These are phyloP conservation scores for Podospora pseudocomata DNA, from an alignment of 495 filamentous ascomycete genomes.

Conservation along the genomic window DNA sequence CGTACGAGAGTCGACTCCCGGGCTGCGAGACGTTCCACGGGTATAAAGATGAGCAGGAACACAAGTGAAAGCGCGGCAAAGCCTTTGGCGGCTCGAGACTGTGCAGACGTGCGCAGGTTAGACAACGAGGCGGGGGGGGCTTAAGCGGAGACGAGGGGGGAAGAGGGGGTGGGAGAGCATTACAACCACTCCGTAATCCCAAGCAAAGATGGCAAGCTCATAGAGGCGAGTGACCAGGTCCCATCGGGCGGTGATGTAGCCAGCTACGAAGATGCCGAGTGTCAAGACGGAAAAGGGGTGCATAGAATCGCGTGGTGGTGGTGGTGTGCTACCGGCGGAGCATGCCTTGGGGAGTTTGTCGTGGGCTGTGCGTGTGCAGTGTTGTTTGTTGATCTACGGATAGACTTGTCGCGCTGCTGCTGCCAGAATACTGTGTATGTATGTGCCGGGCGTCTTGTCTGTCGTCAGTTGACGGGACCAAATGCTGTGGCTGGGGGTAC, in stretches of 20 bases:
- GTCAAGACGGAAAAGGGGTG: conserved; percentile 93
- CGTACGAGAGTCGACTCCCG: conserved; percentile 45
- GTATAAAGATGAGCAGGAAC: conserved; percentile 45
- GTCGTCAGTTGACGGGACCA: background rate
- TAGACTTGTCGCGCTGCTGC: background rate
- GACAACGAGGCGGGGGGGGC: background rate
- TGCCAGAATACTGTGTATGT: background rate
- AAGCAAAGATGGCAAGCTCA: conserved; percentile 94
- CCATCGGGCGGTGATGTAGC: conserved; percentile 98
- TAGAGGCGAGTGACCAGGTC: conserved; percentile 92
- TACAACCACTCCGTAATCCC: conserved; percentile 98
- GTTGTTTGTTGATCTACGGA: background rate
- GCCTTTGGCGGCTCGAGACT: conserved; percentile 45
- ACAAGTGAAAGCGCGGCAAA: conserved; percentile 40
- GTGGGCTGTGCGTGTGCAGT: background rate
- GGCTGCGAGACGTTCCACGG: conserved; percentile 46
- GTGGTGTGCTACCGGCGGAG: conserved; percentile 22
- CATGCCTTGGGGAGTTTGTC: conserved; percentile 22
- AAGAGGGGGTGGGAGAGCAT: conserved; percentile 32
- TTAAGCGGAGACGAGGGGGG: conserved; percentile 5
- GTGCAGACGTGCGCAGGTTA: background rate
- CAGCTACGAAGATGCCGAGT: conserved; percentile 96
- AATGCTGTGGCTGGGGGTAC: background rate
- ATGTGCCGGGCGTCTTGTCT: background rate
- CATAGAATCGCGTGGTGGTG: conserved; percentile 58